Base-by-base conservation (phyloP, 1,284 basidiomycete genomes). In the Ganoderma resinaceum region DNA sequence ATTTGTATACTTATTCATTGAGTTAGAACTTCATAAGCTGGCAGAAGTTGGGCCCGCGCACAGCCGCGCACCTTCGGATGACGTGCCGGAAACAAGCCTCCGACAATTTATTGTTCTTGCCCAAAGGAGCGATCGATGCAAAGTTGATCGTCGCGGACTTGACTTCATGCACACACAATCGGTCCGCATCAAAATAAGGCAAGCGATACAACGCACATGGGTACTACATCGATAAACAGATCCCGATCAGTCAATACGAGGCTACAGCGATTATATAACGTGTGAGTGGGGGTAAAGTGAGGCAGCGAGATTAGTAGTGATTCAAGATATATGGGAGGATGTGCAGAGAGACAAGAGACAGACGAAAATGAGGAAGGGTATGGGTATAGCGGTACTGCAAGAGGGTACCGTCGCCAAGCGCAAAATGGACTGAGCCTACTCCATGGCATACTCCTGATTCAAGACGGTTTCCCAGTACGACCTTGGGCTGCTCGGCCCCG, bases 401-500 rank as follows among this genome's bases (percentile, higher is more conserved):
- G 43, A 46, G n/a, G 43, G 11, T 46, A 46, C 23, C 46, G 46
- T 26, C 23, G 23, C 8, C 23, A n/a, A 23, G 18, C n/a, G n/a
- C 23, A 49, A 23, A 5, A 14, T 4, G 23, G 14, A 26, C 46
- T 26, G 23, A 49, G 46, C 23, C 23, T 49, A 49, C 23, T 49
- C 23, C 52, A 18, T 11, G 20, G 55, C 37, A 16, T 64, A 49
- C 18, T 65, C 64, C 12, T 46, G 52, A 35, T 31, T 16, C 23
- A 66, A 8, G 1, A 66, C 49, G 5, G 26, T 52, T 2, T 37
- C 52, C 58, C 49, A 66, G 8, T 55, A 60, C 35, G 64, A 66
- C 29, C 64, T 37, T 5, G 64, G 64, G 59, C 64, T 66, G 46
- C 64, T 66, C 9, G 64, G 46, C 0, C 37, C 64, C 1, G 64